Evolutionary conservation across 2,329 filamentous ascomycete genomes (phyloP), one percentile per base, ranked within the genome.

Genomic region (Sphaerulina populicola): DNA sequence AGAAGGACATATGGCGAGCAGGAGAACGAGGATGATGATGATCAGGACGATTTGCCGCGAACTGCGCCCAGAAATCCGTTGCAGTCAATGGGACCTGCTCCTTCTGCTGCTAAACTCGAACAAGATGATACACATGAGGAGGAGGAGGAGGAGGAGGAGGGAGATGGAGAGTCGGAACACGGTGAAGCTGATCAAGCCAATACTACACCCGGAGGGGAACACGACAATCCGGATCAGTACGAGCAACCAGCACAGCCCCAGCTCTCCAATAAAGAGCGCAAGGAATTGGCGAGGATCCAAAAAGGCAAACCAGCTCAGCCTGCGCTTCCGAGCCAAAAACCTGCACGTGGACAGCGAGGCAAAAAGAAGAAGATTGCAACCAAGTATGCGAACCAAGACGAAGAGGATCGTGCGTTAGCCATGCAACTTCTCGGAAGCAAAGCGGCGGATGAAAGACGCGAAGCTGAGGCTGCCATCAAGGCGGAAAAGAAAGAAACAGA

Each of bases 341-440:
- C 52, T 15, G 57, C 54, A 50, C 82, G 90, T 51, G 88, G 89
- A 29, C 88, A 94, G 67, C 82, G 80, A 52, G 78, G 78, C 53
- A 95, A 94, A 66, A 82, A 83, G 39, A 95, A 94, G 74, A 94
- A 93, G 68, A 82, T 88, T 1, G 88, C 88, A 3, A 74, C 80
- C 52, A 96, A 95, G 67, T 98, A 98, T 71, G 91, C 86, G 41
- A 75, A 94, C 61, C 93, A 97, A 74, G 91, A 97, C 61, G 89
- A 95, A 49, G 91, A 95, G 69, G 93, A 98, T 64, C 87, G 89
- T 10, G 80, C 79, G 6, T 79, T 90, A 0, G 88, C 89, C 30
- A 85, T 96, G 69, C 78, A 82, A 21, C 77, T 97, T n/a, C 81
- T 95, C n/a, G 93, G 93, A 36, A 83, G 87, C 1, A 74, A 77